Evolutionary conservation across 768 basidiomycete genomes (phyloP), one percentile per base, ranked within the genome.

Genomic region (Paxillus ammoniavirescens): DNA sequence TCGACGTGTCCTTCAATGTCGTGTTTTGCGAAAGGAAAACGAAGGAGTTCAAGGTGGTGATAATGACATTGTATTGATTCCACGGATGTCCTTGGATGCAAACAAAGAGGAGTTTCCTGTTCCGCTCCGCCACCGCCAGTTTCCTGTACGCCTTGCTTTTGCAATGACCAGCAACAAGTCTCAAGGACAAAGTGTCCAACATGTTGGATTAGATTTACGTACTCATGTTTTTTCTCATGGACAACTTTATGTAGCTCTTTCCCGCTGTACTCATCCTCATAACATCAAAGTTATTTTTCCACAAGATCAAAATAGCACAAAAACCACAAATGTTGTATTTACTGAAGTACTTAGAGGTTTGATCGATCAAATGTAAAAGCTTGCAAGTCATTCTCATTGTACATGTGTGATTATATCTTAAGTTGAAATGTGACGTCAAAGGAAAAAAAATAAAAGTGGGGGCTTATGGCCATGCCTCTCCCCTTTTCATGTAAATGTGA

Each of bases 81-180:
- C 72, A 3, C 10, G 67, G 0, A 66, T 75, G 9, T 61, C 48
- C 0, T 37, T 73, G 13, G 55, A 59, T 5, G 31, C 61, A 26
- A 57, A 60, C 12, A 15, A 47, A 4, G 55, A 57, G 2, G 61
- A 64, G 1, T 57, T 58, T 12, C 50, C 65, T 14, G 50, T 73
- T 40, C 56, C 57, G 2, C 58, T 76, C 8, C 12, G 15, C 0
- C 38, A 60, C 0, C 41, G 65, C 0, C 71, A 72, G 47, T 70
- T 70, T 37, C 70, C 74, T 42, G 58, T 77, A 0, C 55, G 62
- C 8, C 55, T 77, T 6, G 71, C 67, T 2, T 75, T 71, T 67
- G 67, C 67, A 0, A 72, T 75, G 68, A 66, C 72, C 0, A 72
- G 74, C 57, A 73, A 75, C 63, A 75, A 75, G 37, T 53, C 66